These are phyloP conservation scores for Quercus variabilis DNA, from an alignment of 306 rosid genomes.

Conservation along the genomic window DNA sequence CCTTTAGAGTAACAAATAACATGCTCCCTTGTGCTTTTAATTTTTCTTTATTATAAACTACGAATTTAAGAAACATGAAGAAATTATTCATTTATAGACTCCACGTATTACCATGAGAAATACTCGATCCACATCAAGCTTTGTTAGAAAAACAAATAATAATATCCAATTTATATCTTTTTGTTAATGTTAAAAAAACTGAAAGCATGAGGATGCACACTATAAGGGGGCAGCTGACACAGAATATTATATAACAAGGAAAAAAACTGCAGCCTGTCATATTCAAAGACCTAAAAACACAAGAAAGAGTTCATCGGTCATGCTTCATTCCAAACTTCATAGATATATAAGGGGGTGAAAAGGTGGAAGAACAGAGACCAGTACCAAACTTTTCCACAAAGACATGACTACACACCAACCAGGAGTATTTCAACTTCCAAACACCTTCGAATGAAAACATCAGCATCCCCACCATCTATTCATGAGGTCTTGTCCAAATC, in stretches of 20 bases:
- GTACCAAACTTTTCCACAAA: conserved; percentile 4
- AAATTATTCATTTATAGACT: no score
- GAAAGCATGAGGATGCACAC: neutral
- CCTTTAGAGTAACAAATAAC: neutral
- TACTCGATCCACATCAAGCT: no score
- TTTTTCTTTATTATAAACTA: neutral
- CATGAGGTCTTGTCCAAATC: conserved; percentile 6
- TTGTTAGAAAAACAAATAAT: no score
- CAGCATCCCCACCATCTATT: neutral
- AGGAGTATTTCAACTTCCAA: conserved; percentile 3
- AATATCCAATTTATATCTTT: neutral
- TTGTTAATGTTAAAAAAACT: neutral
- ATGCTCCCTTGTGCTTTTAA: neutral
- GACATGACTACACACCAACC: neutral
- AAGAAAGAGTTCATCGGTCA: neutral
- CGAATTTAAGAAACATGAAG: no score
- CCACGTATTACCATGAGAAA: no score
- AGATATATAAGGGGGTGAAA: conserved; percentile 4
- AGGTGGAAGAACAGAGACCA: neutral
- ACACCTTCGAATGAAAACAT: neutral
- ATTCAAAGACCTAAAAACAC: neutral
- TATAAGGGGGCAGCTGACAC: neutral
- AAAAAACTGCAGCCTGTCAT: neutral
- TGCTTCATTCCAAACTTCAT: neutral
- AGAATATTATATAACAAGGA: neutral